phyloP scores from a whole-genome alignment of 164 flowering plant species.

The Macadamia integrifolia region DNA sequence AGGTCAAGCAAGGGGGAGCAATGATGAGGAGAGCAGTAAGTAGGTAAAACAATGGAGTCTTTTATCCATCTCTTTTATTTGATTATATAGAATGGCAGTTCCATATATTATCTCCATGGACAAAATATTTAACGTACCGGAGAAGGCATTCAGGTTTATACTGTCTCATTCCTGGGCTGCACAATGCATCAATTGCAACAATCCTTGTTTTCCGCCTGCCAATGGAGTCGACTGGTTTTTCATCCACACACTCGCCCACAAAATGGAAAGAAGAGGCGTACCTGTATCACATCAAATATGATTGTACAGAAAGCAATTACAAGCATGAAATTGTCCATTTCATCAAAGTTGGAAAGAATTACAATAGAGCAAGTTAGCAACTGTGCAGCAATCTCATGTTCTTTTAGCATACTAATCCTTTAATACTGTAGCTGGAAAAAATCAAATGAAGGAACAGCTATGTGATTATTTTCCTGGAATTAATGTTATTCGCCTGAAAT shows the following conservation, averaged over 20 bases:
- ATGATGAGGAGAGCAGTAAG: too few relatives aligned
- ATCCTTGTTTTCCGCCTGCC: conserved; percentile 77
- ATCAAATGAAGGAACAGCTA: too few relatives aligned
- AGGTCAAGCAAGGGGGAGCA: too few relatives aligned
- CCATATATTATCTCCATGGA: background rate
- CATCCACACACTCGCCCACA: conserved; percentile 58
- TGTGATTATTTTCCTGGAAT: too few relatives aligned
- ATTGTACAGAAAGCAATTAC: background rate
- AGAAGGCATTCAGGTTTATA: conserved; percentile 48
- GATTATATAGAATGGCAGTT: background rate
- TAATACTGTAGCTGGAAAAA: background rate
- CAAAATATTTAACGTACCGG: conserved; percentile 36
- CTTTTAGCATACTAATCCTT: background rate
- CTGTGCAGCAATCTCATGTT: background rate
- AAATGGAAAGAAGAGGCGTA: conserved; percentile 80
- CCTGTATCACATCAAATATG: conserved; percentile 28
- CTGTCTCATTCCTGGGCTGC: conserved; percentile 55
- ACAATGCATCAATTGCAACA: conserved; percentile 84
- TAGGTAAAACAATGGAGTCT: too few relatives aligned
- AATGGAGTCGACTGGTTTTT: conserved; percentile 37
- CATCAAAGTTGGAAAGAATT: background rate
- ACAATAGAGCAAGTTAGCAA: background rate
- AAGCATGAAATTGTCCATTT: background rate
- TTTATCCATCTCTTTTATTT: too few relatives aligned
- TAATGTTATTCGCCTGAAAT: too few relatives aligned